A percentile compares a stretch with the other conserved stretches of the same genome.
Conservation (phyloP, 768 basidiomycete species). For the Lyophyllum decastes region DNA sequence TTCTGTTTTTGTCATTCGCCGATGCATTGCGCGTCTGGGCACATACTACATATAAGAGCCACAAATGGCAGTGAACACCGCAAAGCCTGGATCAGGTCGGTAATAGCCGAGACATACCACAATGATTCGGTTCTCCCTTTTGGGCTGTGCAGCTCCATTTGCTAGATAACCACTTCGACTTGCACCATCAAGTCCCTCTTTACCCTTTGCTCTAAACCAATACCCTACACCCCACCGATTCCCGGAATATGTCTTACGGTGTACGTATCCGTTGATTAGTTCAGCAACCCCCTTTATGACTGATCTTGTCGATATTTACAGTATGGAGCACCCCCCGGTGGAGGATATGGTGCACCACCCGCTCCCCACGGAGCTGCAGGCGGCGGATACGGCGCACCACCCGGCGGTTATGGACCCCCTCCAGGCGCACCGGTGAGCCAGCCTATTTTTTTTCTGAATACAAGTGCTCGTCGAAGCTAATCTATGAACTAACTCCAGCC, state of each 20-base stretch:
- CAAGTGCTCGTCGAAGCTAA: not conserved
- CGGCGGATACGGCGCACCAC: slow-evolving; percentile 22
- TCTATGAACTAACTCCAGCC: slow-evolving; percentile 16
- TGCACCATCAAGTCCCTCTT: not conserved
- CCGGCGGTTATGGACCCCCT: slow-evolving; percentile 24
- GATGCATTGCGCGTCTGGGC: too few species aligned
- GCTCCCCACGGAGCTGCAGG: slow-evolving; percentile 10
- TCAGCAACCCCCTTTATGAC: not conserved
- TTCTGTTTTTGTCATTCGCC: not conserved
- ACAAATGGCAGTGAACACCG: not conserved
- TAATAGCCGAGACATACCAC: slow-evolving; percentile 11
- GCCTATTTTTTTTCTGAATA: not conserved
- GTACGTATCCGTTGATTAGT: slow-evolving; percentile 17
- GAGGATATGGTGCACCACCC: slow-evolving; percentile 24
- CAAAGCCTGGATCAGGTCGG: slow-evolving; percentile 1
- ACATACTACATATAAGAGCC: too few species aligned
- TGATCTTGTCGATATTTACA: slow-evolving; percentile 2
- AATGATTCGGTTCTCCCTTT: not conserved
- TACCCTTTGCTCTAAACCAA: not conserved
- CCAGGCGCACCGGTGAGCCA: slow-evolving; percentile 18
- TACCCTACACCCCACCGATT: not conserved
- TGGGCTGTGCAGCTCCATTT: slow-evolving; percentile 3
- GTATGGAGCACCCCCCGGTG: slow-evolving; percentile 14
- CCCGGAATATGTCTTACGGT: slow-evolving; percentile 37
- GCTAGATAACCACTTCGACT: not conserved